Evolutionary conservation across 805 yeast genomes (phyloP).

Genomic region (Cyberlindnera maclurae): DNA sequence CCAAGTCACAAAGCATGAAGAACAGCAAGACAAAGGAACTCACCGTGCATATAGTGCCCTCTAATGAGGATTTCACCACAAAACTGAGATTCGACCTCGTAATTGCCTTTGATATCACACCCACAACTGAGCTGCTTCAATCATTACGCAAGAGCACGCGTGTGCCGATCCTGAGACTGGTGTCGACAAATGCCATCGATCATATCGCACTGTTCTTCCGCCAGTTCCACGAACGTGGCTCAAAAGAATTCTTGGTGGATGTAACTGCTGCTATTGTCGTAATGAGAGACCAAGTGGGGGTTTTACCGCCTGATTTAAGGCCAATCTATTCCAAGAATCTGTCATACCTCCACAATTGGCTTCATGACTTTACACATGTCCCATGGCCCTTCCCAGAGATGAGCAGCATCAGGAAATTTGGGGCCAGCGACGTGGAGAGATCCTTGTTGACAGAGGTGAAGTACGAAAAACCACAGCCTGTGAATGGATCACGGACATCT

Average conservation of each 20-base stretch:
- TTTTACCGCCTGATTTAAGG: slow-evolving; percentile 69
- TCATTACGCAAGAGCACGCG: slow-evolving; percentile 23
- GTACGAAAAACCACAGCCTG: slow-evolving; percentile 37
- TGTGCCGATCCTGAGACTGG: slow-evolving; percentile 59
- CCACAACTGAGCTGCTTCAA: slow-evolving; percentile 32
- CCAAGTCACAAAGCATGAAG: slow-evolving; percentile 17
- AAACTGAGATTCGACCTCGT: slow-evolving; percentile 44
- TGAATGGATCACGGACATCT: slow-evolving; percentile 32
- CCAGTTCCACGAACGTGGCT: slow-evolving; percentile 22
- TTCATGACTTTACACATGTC: slow-evolving; percentile 32
- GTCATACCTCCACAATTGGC: slow-evolving; percentile 55
- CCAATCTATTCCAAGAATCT: slow-evolving; percentile 68
- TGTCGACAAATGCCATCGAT: slow-evolving; percentile 77
- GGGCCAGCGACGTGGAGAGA: slow-evolving; percentile 71
- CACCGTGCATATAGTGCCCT: slow-evolving; percentile 17
- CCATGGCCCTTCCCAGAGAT: slow-evolving; percentile 81
- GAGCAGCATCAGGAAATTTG: slow-evolving; percentile 53
- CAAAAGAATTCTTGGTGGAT: slow-evolving; percentile 47
- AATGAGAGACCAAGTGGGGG: slow-evolving; percentile 74
- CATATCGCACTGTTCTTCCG: slow-evolving; percentile 59
- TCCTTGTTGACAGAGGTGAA: slow-evolving; percentile 70
- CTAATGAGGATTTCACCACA: slow-evolving; percentile 9
- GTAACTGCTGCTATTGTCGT: slow-evolving; percentile 80
- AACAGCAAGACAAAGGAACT: slow-evolving; percentile 19
- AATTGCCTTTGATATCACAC: slow-evolving; percentile 57